Base-by-base conservation (phyloP, 495 filamentous ascomycete genomes). In the Penicillium coprophilum region DNA sequence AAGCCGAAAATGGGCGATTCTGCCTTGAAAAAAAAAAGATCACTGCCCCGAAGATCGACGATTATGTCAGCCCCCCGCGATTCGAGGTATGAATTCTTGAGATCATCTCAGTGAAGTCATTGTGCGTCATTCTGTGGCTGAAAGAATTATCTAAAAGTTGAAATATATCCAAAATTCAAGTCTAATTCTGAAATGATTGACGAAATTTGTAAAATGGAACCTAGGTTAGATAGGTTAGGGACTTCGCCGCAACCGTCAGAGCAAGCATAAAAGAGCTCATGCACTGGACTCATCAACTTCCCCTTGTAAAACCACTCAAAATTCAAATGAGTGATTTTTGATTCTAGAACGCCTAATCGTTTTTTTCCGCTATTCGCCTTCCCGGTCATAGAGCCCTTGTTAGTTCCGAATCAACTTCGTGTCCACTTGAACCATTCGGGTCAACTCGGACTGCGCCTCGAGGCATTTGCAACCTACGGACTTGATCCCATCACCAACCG, bases 381-480 rank as follows among this genome's bases (percentile, higher is more conserved):
- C 23, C 24, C 55, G 40, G 32, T 53, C 32, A 50, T 30, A 49
- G 46, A 43, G 43, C 45, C 56, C 58, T 40, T n/a, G n/a, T 6
- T 61, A 44, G 46, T 60, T 64, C 73, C 73, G 73, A 55, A 50
- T 69, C 60, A 59, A 72, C 36, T 70, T 76, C 73, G 73, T 74
- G 71, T 56, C 70, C 68, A 71, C 66, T 40, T 27, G 59, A 60
- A 57, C 60, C 63, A 53, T 17, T 76, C 73, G 73, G 73, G 66
- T 64, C 62, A 67, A 65, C n/a, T 74, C 73, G 73, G 73, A 64
- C 67, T 48, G 10, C 57, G 58, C 57, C 59, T 47, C 62, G 30
- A 65, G 55, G 58, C 64, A 60, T 69, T 73, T 67, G 57, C 58
- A 61, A 54, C 62, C 59, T 57, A 70, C 68, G 65, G 66, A 19